phyloP scores from a whole-genome alignment of 1,284 basidiomycete genomes.

The Cryptococcus sp. region DNA sequence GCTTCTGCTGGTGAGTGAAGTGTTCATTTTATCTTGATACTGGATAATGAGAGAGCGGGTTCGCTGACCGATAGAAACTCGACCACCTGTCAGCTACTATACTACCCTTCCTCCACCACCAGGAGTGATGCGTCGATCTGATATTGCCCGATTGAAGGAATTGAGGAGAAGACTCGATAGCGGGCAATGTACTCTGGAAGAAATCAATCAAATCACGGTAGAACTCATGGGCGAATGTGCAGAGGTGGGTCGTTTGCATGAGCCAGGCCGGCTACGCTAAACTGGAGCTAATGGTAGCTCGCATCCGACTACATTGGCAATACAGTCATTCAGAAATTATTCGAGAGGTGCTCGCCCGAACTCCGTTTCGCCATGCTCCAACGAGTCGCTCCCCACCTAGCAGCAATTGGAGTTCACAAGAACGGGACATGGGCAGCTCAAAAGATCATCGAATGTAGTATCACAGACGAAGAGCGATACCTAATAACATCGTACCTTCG shows the following conservation, averaged over 20 bases:
- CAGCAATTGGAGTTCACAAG: slow-evolving; percentile 98
- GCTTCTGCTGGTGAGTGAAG: slow-evolving; percentile 67
- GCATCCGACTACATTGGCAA: slow-evolving; percentile 99
- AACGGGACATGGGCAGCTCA: slow-evolving; percentile 99
- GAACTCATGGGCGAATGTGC: slow-evolving; percentile 74
- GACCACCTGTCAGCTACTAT: slow-evolving; percentile 64
- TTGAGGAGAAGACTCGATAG: slow-evolving; percentile 84
- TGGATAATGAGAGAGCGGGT: too few species aligned
- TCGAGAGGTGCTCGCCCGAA: slow-evolving; percentile 75
- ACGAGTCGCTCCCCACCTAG: slow-evolving; percentile 86
- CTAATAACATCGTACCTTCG: slow-evolving; percentile 81
- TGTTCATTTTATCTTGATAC: too few species aligned
- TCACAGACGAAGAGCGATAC: slow-evolving; percentile 78
- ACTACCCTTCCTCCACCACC: slow-evolving; percentile 82
- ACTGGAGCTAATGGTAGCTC: slow-evolving; percentile 61
- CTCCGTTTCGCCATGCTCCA: slow-evolving; percentile 88
- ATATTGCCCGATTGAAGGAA: slow-evolving; percentile 90
- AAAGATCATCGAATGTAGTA: slow-evolving; percentile 95
- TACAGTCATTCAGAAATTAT: slow-evolving; percentile 94
- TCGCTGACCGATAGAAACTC: slow-evolving; percentile 20
- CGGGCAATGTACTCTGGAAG: slow-evolving; percentile 73
- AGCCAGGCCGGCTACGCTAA: too few species aligned
- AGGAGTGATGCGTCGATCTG: slow-evolving; percentile 70
- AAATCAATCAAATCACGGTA: slow-evolving; percentile 81
- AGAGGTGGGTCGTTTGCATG: slow-evolving; percentile 29